phyloP scores from a whole-genome alignment of 768 basidiomycete genomes.

The Kwoniella bestiolae region DNA sequence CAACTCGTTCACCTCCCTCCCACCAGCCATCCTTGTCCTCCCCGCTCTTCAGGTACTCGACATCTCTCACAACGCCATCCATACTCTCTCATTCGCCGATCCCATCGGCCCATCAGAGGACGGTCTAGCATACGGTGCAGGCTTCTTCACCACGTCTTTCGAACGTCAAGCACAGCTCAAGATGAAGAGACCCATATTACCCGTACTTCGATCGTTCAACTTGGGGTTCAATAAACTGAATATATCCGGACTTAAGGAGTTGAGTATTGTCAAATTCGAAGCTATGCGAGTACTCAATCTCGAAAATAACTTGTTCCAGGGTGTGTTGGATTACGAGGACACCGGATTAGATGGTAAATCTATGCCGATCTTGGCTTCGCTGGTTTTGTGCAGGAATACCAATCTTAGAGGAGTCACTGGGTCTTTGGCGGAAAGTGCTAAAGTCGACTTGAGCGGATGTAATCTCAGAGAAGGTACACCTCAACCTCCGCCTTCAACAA shows the following conservation, averaged over 20 bases:
- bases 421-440: constrained; percentile 14
- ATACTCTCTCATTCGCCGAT: constrained; percentile 34
- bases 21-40: constrained; percentile 45
- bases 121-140: constrained; percentile 46
- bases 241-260: constrained; percentile 15
- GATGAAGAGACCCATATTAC: constrained; percentile 25
- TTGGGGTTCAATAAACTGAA: constrained; percentile 37
- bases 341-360: constrained; percentile 23
- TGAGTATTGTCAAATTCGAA: constrained; percentile 16
- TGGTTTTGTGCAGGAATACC: constrained; percentile 37
- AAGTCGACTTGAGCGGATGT: constrained; percentile 41
- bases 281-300: constrained; percentile 38
- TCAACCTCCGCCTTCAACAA: neutral
- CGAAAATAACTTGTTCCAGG: constrained; percentile 38
- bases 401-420: constrained; percentile 27
- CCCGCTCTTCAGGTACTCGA: constrained; percentile 49
- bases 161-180: constrained; percentile 27
- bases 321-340: constrained; percentile 28
- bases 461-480: constrained; percentile 16
- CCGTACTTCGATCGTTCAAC: constrained; percentile 36
- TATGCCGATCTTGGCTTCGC: constrained; percentile 33
- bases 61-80: constrained; percentile 48
- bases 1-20: constrained; percentile 42
- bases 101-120: constrained; percentile 48
- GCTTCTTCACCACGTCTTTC: constrained; percentile 48